Base-by-base conservation (phyloP, 192 early-diverging fungal genomes). In the Rhizophagus prolifer region DNA sequence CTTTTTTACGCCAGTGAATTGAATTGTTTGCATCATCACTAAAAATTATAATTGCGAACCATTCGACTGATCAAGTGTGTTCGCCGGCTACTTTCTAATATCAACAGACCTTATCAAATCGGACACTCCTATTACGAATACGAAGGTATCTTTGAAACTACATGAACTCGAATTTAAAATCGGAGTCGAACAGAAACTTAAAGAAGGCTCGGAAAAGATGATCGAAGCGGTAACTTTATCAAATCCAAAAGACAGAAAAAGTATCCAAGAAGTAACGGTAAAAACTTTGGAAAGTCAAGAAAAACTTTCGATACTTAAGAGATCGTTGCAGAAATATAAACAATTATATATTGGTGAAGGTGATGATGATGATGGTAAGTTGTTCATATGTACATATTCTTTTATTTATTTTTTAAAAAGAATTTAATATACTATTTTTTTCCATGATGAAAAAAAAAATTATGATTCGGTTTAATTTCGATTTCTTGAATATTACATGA, bases 171-270 rank as follows among this genome's bases (percentile, higher is more conserved):
- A 91, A 46, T 92, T 90, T 79, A 97, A 98, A 84, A 89, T 98
- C 19, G 94, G 96, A 69, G 92, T 98, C 25, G 98, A 99, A 85
- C 91, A 88, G 78, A 96, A 96, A 83, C 90, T 99, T n/a, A 87
- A 91, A 76, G 92, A 89, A 36, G 95, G 94, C 36, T 93, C 91
- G 13, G 89, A 95, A 78, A 84, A 89, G 60, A 90, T 97, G 77
- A 82, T 74, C 14, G 70, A 79, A 64, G 88, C 85, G 47, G 83
- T 85, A 8, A 63, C 77, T 7, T 82, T 85, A 41, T 85, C 85
- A 75, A 83, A 89, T 61, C 85, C 86, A 21, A 83, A 82, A 12
- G 84, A 85, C 68, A 91, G 88, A 78, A 88, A 86, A 62, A 79
- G 83, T 38, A 65, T 86, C n/a, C 81, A 80, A 19, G 90, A 89